Percentiles rank a stretch among this genome's conserved stretches.
These are phyloP conservation scores for Talaromyces sp. DNA, from an alignment of 2,329 filamentous ascomycete genomes.

Conservation along the genomic window DNA sequence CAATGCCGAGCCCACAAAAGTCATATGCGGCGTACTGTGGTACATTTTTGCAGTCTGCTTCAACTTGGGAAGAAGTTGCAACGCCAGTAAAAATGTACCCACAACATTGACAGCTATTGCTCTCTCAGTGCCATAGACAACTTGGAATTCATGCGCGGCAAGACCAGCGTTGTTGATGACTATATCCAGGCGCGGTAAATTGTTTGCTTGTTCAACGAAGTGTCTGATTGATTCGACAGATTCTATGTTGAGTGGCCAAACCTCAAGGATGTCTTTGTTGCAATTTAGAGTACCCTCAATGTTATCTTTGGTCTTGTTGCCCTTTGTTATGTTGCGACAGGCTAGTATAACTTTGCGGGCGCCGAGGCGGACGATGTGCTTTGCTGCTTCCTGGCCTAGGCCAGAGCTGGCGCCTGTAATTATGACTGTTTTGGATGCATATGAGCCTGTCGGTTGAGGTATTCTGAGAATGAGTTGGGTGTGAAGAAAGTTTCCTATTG, in stretches of 20 bases:
- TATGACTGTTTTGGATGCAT: slow-evolving; percentile 39
- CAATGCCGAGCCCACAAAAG: slow-evolving; percentile 14
- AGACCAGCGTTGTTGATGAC: slow-evolving; percentile 25
- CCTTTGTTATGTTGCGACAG: slow-evolving; percentile 34
- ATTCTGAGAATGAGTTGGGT: slow-evolving; percentile 11
- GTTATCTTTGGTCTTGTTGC: neutral
- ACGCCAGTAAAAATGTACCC: neutral
- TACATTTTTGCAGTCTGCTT: slow-evolving; percentile 3
- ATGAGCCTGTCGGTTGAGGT: slow-evolving; percentile 1
- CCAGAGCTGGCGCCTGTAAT: slow-evolving; percentile 52
- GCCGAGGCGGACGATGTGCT: slow-evolving; percentile 39
- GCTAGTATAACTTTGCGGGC: slow-evolving; percentile 48
- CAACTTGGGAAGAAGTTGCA: slow-evolving; percentile 7
- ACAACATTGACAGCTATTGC: slow-evolving; percentile 7
- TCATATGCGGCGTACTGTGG: slow-evolving; percentile 5
- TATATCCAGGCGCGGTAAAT: slow-evolving; percentile 22
- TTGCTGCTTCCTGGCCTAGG: slow-evolving; percentile 45
- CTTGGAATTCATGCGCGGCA: neutral
- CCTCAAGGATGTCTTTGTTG: neutral
- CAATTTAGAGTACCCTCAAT: neutral
- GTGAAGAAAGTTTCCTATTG: slow-evolving; percentile 14
- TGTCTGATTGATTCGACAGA: slow-evolving; percentile 18
- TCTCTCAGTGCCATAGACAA: slow-evolving; percentile 5
- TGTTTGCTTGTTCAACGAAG: slow-evolving; percentile 19
- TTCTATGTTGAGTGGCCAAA: slow-evolving; percentile 6